Percentiles rank a stretch among this genome's conserved stretches.
Conservation (phyloP, 2,329 filamentous ascomycete genomes). For the Cladosporium sphaerospermum region DNA sequence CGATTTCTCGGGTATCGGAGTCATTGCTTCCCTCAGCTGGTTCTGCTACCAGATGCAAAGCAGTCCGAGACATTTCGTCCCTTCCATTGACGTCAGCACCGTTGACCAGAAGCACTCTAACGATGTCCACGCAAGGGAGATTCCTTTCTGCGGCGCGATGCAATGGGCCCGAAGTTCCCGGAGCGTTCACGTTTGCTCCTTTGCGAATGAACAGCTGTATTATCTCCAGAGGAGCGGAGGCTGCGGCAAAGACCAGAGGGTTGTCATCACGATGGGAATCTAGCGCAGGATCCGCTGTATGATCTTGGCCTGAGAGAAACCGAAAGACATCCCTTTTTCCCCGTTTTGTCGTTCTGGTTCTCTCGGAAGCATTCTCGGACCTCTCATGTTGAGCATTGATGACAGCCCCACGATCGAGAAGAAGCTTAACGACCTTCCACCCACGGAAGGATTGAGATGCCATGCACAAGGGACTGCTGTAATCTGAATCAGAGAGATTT, state of each 20-base stretch:
- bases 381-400: too few species aligned
- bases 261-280: background rate
- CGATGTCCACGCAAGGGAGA: background rate
- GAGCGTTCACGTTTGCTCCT: background rate
- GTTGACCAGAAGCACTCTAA: conserved; percentile 19
- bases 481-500: background rate
- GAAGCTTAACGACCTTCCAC: too few species aligned
- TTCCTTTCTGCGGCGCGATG: background rate
- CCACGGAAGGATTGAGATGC: too few species aligned
- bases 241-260: background rate
- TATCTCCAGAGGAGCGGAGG: background rate
- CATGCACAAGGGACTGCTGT: too few species aligned
- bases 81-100: conserved; percentile 22
- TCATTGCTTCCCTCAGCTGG: background rate
- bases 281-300: too few species aligned
- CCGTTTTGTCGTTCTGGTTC: background rate
- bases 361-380: background rate
- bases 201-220: background rate
- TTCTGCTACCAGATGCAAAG: conserved; percentile 4
- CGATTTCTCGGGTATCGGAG: background rate
- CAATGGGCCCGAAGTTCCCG: background rate
- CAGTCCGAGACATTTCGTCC: conserved; percentile 7
- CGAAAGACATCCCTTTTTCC: too few species aligned
- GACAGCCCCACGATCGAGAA: too few species aligned
- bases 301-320: too few species aligned